Evolutionary conservation across 2,329 filamentous ascomycete species (phyloP), one percentile per base, ranked within the genome.

Genomic region (Lizonia empirigonia): DNA sequence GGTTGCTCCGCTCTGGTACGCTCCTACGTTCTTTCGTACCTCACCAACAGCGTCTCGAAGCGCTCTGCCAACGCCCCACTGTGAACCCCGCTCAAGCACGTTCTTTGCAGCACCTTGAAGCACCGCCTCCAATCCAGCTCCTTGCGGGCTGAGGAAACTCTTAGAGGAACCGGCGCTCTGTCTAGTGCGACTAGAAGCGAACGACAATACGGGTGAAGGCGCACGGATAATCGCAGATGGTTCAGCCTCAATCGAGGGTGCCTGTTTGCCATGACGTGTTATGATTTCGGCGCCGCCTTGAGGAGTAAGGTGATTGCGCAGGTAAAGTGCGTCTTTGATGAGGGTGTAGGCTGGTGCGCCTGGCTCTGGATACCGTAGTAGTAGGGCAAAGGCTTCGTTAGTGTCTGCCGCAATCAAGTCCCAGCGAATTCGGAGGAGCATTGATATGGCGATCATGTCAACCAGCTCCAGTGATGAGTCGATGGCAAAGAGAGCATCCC

Each of bases 401-500:
- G 96, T 96, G 71, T 97, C 93, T 10, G 90, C 86, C 56, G 90
- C 85, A 20, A 97, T 77, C 27, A 99, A 77, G 62, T 92, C 85
- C 92, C 92, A 97, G 49, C 93, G 85, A 62, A 97, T 91, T 41
- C 94, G 85, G 36, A 99, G 78, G 19, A 99, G 78, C 92, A 99
- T 97, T 5, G 91, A 87, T 42, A 97, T 85, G 62, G 92, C 97
- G n/a, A 97, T 86, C 47, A 94, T 81, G 67, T 97, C 91, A 60
- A 97, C 85, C 24, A 97, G 77, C 40, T 91, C 85, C 22, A 96
- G 76, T 0, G 83, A 82, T 7, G 93, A 82, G 63, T 96, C 92
- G 64, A 95, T 85, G 2, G 92, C 89, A 69, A 99, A 95, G 1
- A 99, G 79, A 7, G 87, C 83, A 74, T 99, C 94, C 94, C 94